Base-by-base conservation (phyloP, 108 stramenopile species). In the Skeletonema grethae region DNA sequence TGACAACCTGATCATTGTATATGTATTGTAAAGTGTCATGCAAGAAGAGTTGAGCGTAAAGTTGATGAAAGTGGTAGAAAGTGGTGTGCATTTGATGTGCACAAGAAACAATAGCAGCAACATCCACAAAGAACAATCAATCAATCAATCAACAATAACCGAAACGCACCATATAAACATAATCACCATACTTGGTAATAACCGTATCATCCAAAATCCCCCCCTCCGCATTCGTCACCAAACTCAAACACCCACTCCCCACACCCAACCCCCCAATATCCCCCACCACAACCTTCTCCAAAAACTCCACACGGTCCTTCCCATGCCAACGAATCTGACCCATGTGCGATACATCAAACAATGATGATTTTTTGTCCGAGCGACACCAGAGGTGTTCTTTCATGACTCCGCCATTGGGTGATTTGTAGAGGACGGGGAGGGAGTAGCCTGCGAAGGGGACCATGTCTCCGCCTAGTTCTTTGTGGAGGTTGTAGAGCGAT, bases 281-380 rank as follows among this genome's bases (percentile, higher is more conserved):
- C 29, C 97, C 97, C 3, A 98, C 97, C 0, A 97, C 96, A 16
- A 97, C 38, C 63, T 73, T 86, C 78, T 99, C 97, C 35, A 97
- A 61, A 73, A 97, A 97, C n/a, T 70, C 69, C 0, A 68, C 92
- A 2, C 95, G 88, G 71, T 97, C 96, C 60, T 86, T 92, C n/a
- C 98, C 98, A 53, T 89, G 87, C 98, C 98, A 98, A 61, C 84
- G 91, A 76, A 96, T 96, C 80, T 99, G 99, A 48, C 99, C 99
- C 99, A 99, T 99, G 84, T 99, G 99, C 24, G 93, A 94, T 28
- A 98, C 99, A 83, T 99, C 99, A 80, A 99, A 99, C 30, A 99
- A 61, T 12, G 90, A 82, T 7, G 95, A 87, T 60, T 88, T 91
- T 20, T 87, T 92, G 25, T 83, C 75, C 0, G 84, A 67, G 12